Percentiles rank a stretch among this genome's conserved stretches.
Evolutionary conservation across 1,284 basidiomycete genomes (phyloP).

Genomic region (Pholiota adiposa): DNA sequence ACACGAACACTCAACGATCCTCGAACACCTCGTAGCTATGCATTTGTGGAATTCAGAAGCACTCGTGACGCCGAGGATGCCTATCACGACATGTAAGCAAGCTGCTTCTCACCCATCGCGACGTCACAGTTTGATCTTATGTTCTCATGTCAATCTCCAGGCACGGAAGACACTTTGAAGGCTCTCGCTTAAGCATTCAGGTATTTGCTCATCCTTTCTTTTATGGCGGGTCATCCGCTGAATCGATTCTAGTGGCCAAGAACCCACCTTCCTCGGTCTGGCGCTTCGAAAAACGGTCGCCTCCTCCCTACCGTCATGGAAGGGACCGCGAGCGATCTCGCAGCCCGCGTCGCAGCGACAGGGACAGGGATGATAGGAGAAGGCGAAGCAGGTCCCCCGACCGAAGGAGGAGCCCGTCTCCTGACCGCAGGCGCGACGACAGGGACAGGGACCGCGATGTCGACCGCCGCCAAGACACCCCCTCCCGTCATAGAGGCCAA

Average conservation of each 20-base stretch:
- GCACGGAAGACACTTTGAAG: conserved; percentile 86
- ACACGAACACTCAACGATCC: conserved; percentile 70
- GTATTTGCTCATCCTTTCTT: conserved; percentile 36
- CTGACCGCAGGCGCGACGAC: conserved; percentile 41
- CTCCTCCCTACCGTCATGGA: conserved; percentile 50
- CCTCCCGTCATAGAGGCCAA: conserved; percentile 54
- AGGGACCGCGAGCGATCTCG: conserved; percentile 50
- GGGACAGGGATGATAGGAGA: conserved; percentile 39
- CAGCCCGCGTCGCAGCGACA: conserved; percentile 45
- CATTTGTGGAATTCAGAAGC: conserved; percentile 89
- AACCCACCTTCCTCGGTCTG: conserved; percentile 87
- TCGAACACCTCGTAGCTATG: conserved; percentile 74
- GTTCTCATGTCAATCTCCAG: conserved; percentile 41
- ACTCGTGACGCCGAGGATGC: conserved; percentile 87
- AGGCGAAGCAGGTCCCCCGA: conserved; percentile 54
- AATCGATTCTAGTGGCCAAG: conserved; percentile 77
- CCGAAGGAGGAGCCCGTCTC: conserved; percentile 52
- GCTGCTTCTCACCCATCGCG: neutral
- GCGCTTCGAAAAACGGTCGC: conserved; percentile 74
- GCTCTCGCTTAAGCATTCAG: conserved; percentile 81
- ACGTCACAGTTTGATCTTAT: conserved; percentile 10
- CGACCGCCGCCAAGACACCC: conserved; percentile 45
- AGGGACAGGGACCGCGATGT: conserved; percentile 31
- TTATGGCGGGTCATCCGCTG: conserved; percentile 5
- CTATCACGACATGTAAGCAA: conserved; percentile 85